phyloP scores from a whole-genome alignment of 208 protist genomes.

The Trypanosoma cruzi region DNA sequence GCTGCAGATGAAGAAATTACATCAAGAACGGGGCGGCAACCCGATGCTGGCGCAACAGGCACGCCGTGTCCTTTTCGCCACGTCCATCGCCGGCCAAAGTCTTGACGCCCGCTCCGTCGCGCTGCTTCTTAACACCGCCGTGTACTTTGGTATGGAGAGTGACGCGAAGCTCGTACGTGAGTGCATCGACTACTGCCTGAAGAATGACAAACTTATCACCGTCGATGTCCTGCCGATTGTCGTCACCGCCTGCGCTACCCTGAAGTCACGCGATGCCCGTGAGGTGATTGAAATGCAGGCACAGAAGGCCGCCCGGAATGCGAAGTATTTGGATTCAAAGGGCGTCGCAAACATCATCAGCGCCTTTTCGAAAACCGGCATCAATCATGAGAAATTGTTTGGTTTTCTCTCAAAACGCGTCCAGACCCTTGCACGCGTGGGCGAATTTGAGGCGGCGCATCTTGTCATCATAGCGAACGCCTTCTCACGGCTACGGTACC shows the following conservation, averaged over 20 bases:
- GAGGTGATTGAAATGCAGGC: constrained; percentile 94
- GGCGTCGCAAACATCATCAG: constrained; percentile 87
- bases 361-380: constrained; percentile 89
- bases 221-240: constrained; percentile 86
- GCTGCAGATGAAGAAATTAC: constrained; percentile 93
- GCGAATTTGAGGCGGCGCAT: constrained; percentile 90
- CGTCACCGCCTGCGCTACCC: constrained; percentile 88
- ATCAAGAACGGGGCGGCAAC: constrained; percentile 87
- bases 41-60: constrained; percentile 93
- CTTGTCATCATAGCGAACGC: constrained; percentile 86
- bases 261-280: constrained; percentile 90
- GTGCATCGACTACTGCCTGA: constrained; percentile 91
- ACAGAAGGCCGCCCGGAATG: constrained; percentile 82
- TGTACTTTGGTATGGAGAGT: constrained; percentile 95
- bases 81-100: constrained; percentile 82
- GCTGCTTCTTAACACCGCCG: constrained; percentile 87
- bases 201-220: constrained; percentile 90
- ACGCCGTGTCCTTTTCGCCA: constrained; percentile 88
- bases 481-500: constrained; percentile 79
- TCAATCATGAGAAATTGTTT: constrained; percentile 87
- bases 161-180: constrained; percentile 90
- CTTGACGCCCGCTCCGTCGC: constrained; percentile 87
- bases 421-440: constrained; percentile 85
- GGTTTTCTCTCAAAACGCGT: constrained; percentile 80
- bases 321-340: constrained; percentile 87